These are phyloP conservation scores for Dichotomocladium elegans DNA, from an alignment of 371 early-diverging fungal genomes.

Conservation along the genomic window DNA sequence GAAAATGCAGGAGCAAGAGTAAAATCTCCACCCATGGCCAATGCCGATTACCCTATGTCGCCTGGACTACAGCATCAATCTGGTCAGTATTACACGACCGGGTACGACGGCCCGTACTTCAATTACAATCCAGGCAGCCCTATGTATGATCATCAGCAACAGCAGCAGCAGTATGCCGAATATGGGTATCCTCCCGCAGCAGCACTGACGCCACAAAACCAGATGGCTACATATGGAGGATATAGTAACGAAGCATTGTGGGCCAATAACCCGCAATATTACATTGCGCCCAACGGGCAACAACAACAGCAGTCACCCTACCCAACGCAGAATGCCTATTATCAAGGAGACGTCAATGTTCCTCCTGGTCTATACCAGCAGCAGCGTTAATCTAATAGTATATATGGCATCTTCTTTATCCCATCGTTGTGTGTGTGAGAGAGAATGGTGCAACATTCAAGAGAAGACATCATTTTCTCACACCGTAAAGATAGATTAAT, in stretches of 20 bases:
- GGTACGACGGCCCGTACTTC: not conserved
- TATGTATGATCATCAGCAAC: not conserved
- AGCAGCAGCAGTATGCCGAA: constrained; percentile 2
- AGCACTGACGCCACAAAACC: constrained; percentile 1
- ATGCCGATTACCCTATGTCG: not conserved
- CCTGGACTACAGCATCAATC: not conserved
- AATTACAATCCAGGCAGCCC: not conserved
- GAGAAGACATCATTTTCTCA: too few relatives aligned
- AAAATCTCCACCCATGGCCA: not conserved
- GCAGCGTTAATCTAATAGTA: too few relatives aligned
- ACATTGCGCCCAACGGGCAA: not conserved
- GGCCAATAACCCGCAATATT: too few relatives aligned
- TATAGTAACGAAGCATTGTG: too few relatives aligned
- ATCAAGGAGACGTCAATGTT: too few relatives aligned
- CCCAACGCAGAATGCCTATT: too few relatives aligned
- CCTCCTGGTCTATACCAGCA: too few relatives aligned
- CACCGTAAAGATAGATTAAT: too few relatives aligned
- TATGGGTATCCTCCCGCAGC: constrained; percentile 10
- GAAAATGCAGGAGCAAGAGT: not conserved
- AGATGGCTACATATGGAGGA: too few relatives aligned
- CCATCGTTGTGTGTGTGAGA: too few relatives aligned
- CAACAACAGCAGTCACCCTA: not conserved
- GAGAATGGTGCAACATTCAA: too few relatives aligned
- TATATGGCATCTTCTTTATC: too few relatives aligned
- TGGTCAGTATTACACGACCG: constrained; percentile 4